These are phyloP conservation scores for Fennellomyces sp. DNA, from an alignment of 371 early-diverging fungal species.

Conservation along the genomic window DNA sequence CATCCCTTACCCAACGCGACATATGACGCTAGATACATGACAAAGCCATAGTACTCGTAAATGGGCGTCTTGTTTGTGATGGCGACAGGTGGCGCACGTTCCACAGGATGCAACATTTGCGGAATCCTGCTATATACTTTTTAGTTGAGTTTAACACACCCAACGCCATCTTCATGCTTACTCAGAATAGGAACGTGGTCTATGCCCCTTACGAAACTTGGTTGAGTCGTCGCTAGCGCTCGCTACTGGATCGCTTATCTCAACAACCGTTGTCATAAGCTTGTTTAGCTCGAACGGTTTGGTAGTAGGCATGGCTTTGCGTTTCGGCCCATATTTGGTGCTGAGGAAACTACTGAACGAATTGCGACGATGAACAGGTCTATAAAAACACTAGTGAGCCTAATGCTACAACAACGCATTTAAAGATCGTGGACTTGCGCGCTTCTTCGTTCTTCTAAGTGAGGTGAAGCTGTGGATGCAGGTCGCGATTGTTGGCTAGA, in stretches of 20 bases:
- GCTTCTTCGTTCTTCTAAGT: neutral
- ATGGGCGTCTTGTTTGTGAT: conserved; percentile 71
- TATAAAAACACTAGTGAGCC: conserved; percentile 10
- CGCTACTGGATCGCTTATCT: neutral
- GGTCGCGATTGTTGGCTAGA: conserved; percentile 15
- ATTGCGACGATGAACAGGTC: conserved; percentile 33
- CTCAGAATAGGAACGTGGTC: conserved; percentile 55
- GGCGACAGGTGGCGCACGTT: conserved; percentile 51
- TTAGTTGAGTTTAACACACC: neutral
- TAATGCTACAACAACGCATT: too few species aligned
- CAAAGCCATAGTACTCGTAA: conserved; percentile 87
- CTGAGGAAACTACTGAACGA: conserved; percentile 49
- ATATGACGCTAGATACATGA: conserved; percentile 80
- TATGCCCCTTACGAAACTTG: conserved; percentile 28
- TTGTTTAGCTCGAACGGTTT: neutral
- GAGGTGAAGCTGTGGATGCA: neutral
- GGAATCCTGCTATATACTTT: conserved; percentile 24
- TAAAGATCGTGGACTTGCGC: too few species aligned
- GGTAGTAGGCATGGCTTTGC: neutral
- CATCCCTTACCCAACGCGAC: conserved; percentile 69
- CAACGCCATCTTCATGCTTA: too few species aligned
- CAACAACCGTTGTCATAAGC: neutral
- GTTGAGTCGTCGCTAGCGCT: neutral
- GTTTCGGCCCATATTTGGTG: conserved; percentile 23
- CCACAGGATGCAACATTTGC: conserved; percentile 28